phyloP scores from a whole-genome alignment of 2,329 filamentous ascomycete genomes.

The Alternaria solani region DNA sequence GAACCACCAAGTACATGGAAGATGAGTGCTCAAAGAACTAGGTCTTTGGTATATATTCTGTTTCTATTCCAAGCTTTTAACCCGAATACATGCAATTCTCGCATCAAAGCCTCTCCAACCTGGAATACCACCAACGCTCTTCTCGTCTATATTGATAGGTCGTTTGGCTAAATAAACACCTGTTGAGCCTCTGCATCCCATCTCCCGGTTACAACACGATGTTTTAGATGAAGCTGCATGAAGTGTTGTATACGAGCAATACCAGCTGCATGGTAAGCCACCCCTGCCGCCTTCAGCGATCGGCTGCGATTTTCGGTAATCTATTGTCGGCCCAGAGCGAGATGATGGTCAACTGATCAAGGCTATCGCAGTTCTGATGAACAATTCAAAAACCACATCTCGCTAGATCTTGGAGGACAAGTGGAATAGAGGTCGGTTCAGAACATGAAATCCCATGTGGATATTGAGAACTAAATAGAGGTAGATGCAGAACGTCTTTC shows the following conservation, averaged over 20 bases:
- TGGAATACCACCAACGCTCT: conserved; percentile 1
- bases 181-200: neutral
- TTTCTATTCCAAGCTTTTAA: neutral
- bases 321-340: neutral
- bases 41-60: neutral
- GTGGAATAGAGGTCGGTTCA: neutral
- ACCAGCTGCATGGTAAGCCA: conserved; percentile 10
- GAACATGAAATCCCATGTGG: neutral
- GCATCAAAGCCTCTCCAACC: neutral
- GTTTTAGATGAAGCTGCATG: neutral
- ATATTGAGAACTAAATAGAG: neutral
- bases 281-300: neutral
- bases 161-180: neutral
- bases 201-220: conserved; percentile 3
- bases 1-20: neutral
- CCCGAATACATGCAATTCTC: neutral
- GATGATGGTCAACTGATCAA: neutral
- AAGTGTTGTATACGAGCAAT: conserved; percentile 6
- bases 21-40: neutral
- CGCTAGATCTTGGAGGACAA: neutral
- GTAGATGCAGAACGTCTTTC: neutral
- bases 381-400: neutral
- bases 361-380: neutral
- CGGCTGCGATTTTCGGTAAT: neutral
- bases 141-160: conserved; percentile 11